phyloP scores from a whole-genome alignment of 2,329 filamentous ascomycete genomes.

The Ophiostoma novo-ulmi region DNA sequence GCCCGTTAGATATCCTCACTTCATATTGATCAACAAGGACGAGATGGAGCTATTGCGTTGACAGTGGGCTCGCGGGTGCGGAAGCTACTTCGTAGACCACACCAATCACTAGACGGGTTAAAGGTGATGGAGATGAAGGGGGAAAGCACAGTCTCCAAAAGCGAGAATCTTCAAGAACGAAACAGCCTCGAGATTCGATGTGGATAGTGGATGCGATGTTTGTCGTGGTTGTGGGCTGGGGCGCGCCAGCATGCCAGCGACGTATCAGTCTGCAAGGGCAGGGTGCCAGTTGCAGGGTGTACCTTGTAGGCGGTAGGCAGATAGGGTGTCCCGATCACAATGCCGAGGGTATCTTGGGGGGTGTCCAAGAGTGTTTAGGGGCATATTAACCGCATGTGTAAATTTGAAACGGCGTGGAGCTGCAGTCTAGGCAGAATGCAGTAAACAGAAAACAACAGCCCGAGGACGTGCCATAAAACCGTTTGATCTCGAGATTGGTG shows the following conservation, averaged over 20 bases:
- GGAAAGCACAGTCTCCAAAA: neutral
- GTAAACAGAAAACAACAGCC: slow-evolving; percentile 18
- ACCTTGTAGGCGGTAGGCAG: neutral
- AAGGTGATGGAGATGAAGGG: slow-evolving; percentile 2
- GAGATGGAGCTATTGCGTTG: neutral
- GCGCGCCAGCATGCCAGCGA: slow-evolving; percentile 6
- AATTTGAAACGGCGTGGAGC: slow-evolving; percentile 27
- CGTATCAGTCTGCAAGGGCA: slow-evolving; percentile 1
- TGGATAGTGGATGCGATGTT: neutral
- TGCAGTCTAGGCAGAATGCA: slow-evolving; percentile 24
- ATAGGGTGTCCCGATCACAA: slow-evolving; percentile 22
- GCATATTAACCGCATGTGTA: slow-evolving; percentile 4
- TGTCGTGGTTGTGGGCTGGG: slow-evolving; percentile 15
- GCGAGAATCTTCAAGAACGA: slow-evolving; percentile 10
- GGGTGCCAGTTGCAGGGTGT: neutral
- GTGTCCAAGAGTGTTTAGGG: neutral
- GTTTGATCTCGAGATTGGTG: slow-evolving; percentile 23
- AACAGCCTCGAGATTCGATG: slow-evolving; percentile 20
- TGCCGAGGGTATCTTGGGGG: slow-evolving; percentile 19
- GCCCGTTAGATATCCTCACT: neutral
- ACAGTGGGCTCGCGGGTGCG: neutral
- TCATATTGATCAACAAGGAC: neutral
- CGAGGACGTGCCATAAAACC: slow-evolving; percentile 21
- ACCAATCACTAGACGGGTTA: neutral
- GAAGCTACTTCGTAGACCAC: neutral